A percentile compares a stretch with the other conserved stretches of the same genome.
Conservation (phyloP, 345 rosid genomes). For the Salix exigua region DNA sequence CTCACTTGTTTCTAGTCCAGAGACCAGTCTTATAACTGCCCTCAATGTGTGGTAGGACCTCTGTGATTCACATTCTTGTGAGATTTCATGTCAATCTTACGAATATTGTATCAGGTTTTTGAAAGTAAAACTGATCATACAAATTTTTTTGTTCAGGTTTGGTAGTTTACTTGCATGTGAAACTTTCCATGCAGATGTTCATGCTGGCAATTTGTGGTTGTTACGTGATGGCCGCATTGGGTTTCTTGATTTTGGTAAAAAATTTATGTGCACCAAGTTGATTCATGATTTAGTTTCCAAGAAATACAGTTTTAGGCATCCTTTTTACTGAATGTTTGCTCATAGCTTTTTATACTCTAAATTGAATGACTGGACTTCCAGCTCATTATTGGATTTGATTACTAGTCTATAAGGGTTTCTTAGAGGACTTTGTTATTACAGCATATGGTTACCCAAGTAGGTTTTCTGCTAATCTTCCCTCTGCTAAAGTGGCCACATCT, state of each 20-base stretch:
- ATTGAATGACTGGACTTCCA: neutral
- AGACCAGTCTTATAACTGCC: conserved; percentile 84
- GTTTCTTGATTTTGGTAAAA: conserved; percentile 91
- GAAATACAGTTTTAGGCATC: neutral
- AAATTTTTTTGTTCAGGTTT: conserved; percentile 53
- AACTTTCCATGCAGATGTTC: conserved; percentile 97
- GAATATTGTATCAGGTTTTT: neutral
- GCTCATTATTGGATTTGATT: neutral
- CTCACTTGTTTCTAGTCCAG: conserved; percentile 82
- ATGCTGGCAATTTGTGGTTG: conserved; percentile 93
- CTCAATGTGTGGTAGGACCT: conserved; percentile 83
- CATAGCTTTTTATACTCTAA: neutral
- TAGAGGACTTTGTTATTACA: neutral
- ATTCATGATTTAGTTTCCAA: neutral
- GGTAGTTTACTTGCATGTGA: conserved; percentile 96
- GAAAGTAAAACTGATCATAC: neutral
- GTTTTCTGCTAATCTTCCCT: neutral
- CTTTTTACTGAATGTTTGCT: neutral
- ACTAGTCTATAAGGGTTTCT: neutral
- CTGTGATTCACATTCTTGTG: conserved; percentile 7
- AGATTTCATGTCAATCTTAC: neutral
- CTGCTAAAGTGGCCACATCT: neutral
- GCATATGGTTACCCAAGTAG: neutral
- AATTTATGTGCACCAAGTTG: neutral
- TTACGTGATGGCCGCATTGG: conserved; percentile 96